A percentile compares a stretch with the other conserved stretches of the same genome.
These are phyloP conservation scores for Pythium aquatile DNA, from an alignment of 352 stramenopile species.

Conservation along the genomic window DNA sequence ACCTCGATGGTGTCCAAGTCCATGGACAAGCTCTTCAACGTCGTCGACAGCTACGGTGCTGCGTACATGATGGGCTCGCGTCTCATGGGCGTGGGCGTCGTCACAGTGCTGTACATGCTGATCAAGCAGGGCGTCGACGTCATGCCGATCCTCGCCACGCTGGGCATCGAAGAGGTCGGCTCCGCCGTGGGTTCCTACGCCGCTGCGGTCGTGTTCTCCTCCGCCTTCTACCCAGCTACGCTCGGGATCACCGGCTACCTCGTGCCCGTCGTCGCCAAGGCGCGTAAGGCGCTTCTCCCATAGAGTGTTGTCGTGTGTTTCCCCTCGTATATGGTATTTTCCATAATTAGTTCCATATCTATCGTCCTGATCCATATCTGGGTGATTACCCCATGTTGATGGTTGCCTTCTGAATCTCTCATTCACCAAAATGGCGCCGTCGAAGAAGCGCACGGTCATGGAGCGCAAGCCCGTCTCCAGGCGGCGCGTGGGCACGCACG, in stretches of 20 bases:
- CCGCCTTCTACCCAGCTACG: slow-evolving; percentile 76
- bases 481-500: slow-evolving; percentile 6
- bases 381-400: not conserved
- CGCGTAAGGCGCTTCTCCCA: slow-evolving; percentile 43
- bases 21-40: slow-evolving; percentile 65
- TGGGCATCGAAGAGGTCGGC: slow-evolving; percentile 70
- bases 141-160: slow-evolving; percentile 66
- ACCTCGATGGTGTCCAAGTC: slow-evolving; percentile 53
- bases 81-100: slow-evolving; percentile 71
- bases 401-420: slow-evolving; percentile 13
- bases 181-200: slow-evolving; percentile 75
- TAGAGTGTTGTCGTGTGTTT: slow-evolving; percentile 17
- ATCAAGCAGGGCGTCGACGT: slow-evolving; percentile 86
- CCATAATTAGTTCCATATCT: not conserved
- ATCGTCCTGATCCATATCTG: not conserved
- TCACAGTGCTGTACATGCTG: slow-evolving; percentile 65
- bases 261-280: slow-evolving; percentile 66
- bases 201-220: slow-evolving; percentile 75
- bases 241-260: slow-evolving; percentile 74
- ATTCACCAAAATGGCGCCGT: slow-evolving; percentile 32
- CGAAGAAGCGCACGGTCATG: slow-evolving; percentile 36
- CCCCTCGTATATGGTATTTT: not conserved
- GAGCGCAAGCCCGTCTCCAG: slow-evolving; percentile 20
- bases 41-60: slow-evolving; percentile 86
- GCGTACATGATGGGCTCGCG: slow-evolving; percentile 89